Conservation (phyloP, 1,139 yeast genomes). For the Sugiyamaella xylanicola region DNA sequence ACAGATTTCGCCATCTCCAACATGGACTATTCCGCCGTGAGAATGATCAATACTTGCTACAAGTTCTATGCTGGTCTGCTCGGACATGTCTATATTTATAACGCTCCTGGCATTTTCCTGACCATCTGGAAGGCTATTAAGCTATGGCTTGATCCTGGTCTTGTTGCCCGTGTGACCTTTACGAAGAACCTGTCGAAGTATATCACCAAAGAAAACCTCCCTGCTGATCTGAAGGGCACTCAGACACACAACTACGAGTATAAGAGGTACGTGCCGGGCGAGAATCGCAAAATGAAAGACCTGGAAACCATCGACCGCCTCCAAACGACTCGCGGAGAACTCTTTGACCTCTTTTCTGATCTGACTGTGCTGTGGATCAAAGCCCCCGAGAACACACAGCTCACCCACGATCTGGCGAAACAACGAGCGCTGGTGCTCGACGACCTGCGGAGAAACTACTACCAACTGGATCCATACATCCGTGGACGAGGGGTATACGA, state of each 20-base stretch:
- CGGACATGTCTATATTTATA: conserved; percentile 72
- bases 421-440: conserved; percentile 52
- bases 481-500: conserved; percentile 71
- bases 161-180: conserved; percentile 76
- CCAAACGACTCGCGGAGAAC: conserved; percentile 51
- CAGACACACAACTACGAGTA: conserved; percentile 58
- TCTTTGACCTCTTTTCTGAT: conserved; percentile 53
- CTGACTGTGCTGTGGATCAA: conserved; percentile 71
- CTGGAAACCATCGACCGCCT: conserved; percentile 47
- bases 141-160: conserved; percentile 86
- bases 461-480: conserved; percentile 66
- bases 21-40: conserved; percentile 82
- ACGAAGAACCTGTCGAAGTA: conserved; percentile 67
- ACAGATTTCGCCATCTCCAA: conserved; percentile 72
- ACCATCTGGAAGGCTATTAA: conserved; percentile 84
- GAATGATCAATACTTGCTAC: conserved; percentile 71
- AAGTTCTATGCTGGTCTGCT: conserved; percentile 86
- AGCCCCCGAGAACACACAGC: conserved; percentile 45
- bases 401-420: conserved; percentile 43
- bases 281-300: conserved; percentile 50
- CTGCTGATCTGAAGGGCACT: conserved; percentile 66
- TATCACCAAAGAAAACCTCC: conserved; percentile 57
- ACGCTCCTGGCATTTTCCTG: conserved; percentile 87
- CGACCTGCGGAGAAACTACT: conserved; percentile 57
- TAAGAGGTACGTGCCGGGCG: conserved; percentile 55